Base-by-base conservation (phyloP, 2,329 filamentous ascomycete species). In the Botryotinia convoluta region DNA sequence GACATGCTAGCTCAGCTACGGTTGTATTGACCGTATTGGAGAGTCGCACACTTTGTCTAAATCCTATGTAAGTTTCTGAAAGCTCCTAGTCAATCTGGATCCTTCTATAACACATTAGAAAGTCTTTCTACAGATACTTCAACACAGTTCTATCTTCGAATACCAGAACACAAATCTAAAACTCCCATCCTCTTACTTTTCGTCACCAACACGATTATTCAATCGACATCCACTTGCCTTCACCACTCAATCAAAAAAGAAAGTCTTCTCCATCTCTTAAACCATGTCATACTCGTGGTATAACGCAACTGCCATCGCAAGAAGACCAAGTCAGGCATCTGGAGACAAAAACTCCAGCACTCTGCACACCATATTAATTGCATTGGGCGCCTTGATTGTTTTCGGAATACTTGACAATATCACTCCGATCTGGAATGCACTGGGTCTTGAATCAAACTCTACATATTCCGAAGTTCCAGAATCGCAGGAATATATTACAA, bases 281-380 rank as follows among this genome's bases (percentile, higher is more conserved):
- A 4, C 12, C 14, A 57, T 57, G 51, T 29, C 51, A 9, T 29
- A 29, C 51, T 57, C 51, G 7, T 57, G 51, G 51, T 9, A 18
- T 1, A 57, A 57, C 6, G 14, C 3, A 29, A 16, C n/a, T 57
- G n/a, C n/a, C 3, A 18, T 57, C 14, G 14, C 51, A 29, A 9
- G 3, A 16, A 29, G 5, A 4, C 7, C n/a, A 9, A 9, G 14
- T 4, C n/a, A 0, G 7, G n/a, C 14, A 29, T 0, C n/a, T 32
- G 14, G 2, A 57, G 51, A 57, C 5, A 54, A 54, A 0, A 16
- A 32, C 14, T 9, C 12, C 14, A 57, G 14, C 7, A 57, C 6
- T 0, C 8, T 18, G 0, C 51, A 57, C 0, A 57, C n/a, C 1
- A 1, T 57, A 1, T 1, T 18, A 3, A 29, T 18, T 0, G 14